Evolutionary conservation across 257 asterid species (phyloP).

Genomic region (Coffea canephora): DNA sequence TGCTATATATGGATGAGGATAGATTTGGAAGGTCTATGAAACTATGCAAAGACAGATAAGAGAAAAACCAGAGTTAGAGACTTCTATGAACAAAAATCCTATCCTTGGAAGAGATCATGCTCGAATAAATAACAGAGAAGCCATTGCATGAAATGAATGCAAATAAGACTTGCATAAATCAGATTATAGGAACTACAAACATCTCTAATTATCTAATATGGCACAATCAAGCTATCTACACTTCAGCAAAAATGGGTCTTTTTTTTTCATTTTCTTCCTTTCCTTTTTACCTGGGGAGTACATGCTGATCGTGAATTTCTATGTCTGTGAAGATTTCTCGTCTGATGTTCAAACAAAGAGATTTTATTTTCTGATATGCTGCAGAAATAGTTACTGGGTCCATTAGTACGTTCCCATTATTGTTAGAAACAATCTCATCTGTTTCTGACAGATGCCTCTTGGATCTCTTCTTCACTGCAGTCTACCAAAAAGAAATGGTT

Average conservation of each 20-base stretch:
- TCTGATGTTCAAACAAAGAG: constrained; percentile 58
- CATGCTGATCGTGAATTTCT: constrained; percentile 66
- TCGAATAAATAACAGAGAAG: neutral
- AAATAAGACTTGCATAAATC: neutral
- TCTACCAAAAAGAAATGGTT: constrained; percentile 34
- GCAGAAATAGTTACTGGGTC: constrained; percentile 75
- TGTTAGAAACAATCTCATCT: constrained; percentile 69
- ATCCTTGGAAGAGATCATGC: neutral
- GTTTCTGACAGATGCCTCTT: constrained; percentile 78
- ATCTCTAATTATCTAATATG: neutral
- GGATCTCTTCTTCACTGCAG: constrained; percentile 87
- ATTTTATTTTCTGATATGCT: constrained; percentile 75
- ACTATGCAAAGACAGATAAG: constrained; percentile 40
- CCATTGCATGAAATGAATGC: neutral
- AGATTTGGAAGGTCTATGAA: constrained; percentile 91
- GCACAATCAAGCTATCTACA: neutral
- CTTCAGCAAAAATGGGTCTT: neutral
- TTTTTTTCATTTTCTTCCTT: neutral
- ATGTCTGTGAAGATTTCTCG: constrained; percentile 82
- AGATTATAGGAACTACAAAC: neutral
- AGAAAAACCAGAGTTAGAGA: constrained; percentile 18
- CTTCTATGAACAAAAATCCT: neutral
- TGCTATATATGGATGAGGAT: constrained; percentile 75
- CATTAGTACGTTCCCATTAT: constrained; percentile 55
- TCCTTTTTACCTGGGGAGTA: constrained; percentile 70